Conservation (phyloP, 768 basidiomycete genomes). For the Wakefieldia striispora region DNA sequence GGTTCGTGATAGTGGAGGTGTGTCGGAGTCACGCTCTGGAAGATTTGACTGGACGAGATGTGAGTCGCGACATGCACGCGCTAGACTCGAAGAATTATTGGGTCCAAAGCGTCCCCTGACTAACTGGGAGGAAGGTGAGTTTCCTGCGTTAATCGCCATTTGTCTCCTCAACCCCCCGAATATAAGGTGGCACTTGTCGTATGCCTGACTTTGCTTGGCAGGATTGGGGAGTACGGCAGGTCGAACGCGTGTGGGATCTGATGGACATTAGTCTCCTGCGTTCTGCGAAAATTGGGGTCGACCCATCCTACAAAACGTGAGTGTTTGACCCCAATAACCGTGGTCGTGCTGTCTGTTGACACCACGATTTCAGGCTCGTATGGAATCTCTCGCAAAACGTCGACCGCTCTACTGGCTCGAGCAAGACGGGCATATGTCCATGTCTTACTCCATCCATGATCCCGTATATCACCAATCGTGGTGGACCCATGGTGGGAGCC, state of each 20-base stretch:
- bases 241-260: conserved; percentile 93
- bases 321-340: conserved; percentile 16
- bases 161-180: neutral
- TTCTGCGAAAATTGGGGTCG: conserved; percentile 74
- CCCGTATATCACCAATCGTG: conserved; percentile 92
- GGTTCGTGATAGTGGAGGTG: conserved; percentile 63
- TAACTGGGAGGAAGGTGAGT: conserved; percentile 86
- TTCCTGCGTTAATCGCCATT: neutral
- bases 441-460: conserved; percentile 98
- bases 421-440: conserved; percentile 80
- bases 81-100: conserved; percentile 77
- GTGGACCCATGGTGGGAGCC: conserved; percentile 91
- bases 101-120: conserved; percentile 86
- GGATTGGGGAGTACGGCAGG: conserved; percentile 91
- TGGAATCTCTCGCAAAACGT: conserved; percentile 99
- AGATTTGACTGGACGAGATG: conserved; percentile 90
- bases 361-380: conserved; percentile 54
- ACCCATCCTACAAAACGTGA: conserved; percentile 88
- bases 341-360: neutral
- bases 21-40: conserved; percentile 65
- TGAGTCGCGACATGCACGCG: conserved; percentile 87
- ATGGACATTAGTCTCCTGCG: conserved; percentile 90
- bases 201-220: conserved; percentile 89
- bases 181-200: conserved; percentile 74
- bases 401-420: conserved; percentile 82